Evolutionary conservation across 768 basidiomycete species (phyloP).

Genomic region (Termitomyces titanicus): DNA sequence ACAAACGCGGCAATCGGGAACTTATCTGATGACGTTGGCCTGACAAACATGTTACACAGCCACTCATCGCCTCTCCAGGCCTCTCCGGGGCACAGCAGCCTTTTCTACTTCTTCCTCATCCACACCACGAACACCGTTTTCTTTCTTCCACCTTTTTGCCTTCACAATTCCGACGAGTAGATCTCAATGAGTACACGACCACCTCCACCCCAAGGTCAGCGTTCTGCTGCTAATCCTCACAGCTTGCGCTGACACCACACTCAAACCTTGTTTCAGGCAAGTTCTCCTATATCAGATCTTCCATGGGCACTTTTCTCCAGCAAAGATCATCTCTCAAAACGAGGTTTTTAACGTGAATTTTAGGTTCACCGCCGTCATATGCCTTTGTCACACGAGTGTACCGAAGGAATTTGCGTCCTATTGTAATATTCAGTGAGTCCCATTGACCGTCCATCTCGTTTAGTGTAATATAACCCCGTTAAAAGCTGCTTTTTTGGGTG

Average conservation of each 20-base stretch:
- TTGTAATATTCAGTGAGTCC: constrained; percentile 43
- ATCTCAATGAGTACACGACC: constrained; percentile 32
- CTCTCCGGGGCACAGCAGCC: constrained; percentile 11
- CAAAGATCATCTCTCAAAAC: background rate
- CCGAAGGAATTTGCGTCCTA: constrained; percentile 53
- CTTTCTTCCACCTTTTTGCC: background rate
- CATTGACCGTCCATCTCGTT: background rate
- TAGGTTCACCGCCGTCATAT: constrained; percentile 54
- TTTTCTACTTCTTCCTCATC: constrained; percentile 6
- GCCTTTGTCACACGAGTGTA: constrained; percentile 57
- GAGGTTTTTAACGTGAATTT: background rate
- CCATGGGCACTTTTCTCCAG: background rate
- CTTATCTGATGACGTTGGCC: too few species aligned
- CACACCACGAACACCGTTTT: constrained; percentile 6
- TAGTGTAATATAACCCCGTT: background rate
- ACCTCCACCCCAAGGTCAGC: constrained; percentile 39
- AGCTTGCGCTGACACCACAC: background rate
- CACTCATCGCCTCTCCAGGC: constrained; percentile 7
- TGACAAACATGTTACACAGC: too few species aligned
- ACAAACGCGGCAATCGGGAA: too few species aligned
- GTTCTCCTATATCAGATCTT: constrained; percentile 2
- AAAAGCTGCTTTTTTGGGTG: constrained; percentile 41
- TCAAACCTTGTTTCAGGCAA: constrained; percentile 16
- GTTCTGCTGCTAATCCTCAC: background rate
- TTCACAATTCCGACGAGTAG: constrained; percentile 3